Evolutionary conservation across 2,329 filamentous ascomycete species (phyloP).

Genomic region (Tolypocladium capitatum): DNA sequence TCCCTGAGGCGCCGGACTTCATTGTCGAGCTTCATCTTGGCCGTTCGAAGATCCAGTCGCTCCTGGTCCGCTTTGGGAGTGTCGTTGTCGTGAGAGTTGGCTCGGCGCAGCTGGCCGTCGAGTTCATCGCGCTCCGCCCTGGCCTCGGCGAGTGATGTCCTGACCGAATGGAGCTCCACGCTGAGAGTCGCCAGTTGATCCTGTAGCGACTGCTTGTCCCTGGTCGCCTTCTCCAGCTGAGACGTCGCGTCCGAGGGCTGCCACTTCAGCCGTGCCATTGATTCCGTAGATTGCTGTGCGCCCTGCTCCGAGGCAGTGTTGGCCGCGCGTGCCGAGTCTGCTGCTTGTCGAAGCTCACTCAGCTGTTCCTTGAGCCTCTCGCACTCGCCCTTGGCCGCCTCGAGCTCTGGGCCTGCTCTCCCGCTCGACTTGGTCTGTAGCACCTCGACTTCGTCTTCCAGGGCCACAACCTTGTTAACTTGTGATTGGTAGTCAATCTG

Average conservation of each 20-base stretch:
- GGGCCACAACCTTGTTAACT: slow-evolving; percentile 49
- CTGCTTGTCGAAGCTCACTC: slow-evolving; percentile 11
- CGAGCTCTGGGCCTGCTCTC: slow-evolving; percentile 4
- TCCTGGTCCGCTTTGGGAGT: slow-evolving; percentile 53
- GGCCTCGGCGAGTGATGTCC: slow-evolving; percentile 40
- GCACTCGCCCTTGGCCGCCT: slow-evolving; percentile 12
- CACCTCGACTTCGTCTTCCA: slow-evolving; percentile 68
- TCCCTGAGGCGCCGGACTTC: slow-evolving; percentile 53
- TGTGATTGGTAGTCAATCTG: slow-evolving; percentile 50
- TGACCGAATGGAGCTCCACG: slow-evolving; percentile 45
- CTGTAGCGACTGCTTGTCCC: slow-evolving; percentile 50
- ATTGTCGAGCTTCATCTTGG: slow-evolving; percentile 54
- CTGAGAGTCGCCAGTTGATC: slow-evolving; percentile 47
- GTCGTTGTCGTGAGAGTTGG: slow-evolving; percentile 42
- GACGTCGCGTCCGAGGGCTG: slow-evolving; percentile 45
- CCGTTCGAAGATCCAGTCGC: slow-evolving; percentile 52
- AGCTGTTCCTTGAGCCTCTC: slow-evolving; percentile 25
- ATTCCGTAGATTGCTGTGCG: slow-evolving; percentile 23
- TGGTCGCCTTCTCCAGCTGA: slow-evolving; percentile 40
- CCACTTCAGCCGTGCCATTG: slow-evolving; percentile 38
- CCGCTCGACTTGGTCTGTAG: slow-evolving; percentile 32
- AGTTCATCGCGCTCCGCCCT: slow-evolving; percentile 56
- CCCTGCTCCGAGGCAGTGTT: slow-evolving; percentile 18
- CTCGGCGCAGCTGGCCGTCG: slow-evolving; percentile 42
- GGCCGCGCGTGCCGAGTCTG: slow-evolving; percentile 15